Evolutionary conservation across 768 basidiomycete genomes (phyloP), one percentile per base, ranked within the genome.

Genomic region (Leccinum disarticulatum): DNA sequence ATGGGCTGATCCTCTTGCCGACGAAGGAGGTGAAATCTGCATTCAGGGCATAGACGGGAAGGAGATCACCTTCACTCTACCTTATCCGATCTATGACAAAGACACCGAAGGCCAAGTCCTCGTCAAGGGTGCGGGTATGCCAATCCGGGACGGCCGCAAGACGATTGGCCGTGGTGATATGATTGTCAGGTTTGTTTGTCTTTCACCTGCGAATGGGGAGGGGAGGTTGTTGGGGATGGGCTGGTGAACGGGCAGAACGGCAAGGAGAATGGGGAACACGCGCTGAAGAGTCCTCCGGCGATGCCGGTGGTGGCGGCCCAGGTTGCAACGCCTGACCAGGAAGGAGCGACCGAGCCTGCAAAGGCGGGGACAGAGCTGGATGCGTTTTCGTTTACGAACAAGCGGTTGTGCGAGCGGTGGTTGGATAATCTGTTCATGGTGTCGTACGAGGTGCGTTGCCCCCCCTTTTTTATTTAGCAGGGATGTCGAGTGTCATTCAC

Each of bases 361-460:
- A 43, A 43, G n/a, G 43, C n/a, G 41, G 50, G 69, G 10, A 58
- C 75, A 22, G 60, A 71, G 3, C 78, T 83, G 43, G 90, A 91
- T 58, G 77, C 88, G 3, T 93, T 92, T 72, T 92, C 94, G 25
- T 97, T 99, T 76, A 94, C 87, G 70, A 98, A 93, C 76, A 99
- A 98, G 80, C 82, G 97, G 51, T 77, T 99, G 38, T 99, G 97
- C 69, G 97, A 98, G 71, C 81, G 96, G 53, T 98, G 97, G 97
- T 80, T 99, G 51, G 95, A 98, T 70, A 98, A 98, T 65, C 73
- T 98, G 61, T 99, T 96, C 78, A 98, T 97, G 94, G 95, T 98
- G 3, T 78, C 98, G 5, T 98, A 98, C 70, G 95, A 98, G 84
- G 95, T 91, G 53, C 38, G 81, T 73, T 5, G 68, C 27, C 19